phyloP scores from a whole-genome alignment of 2,329 filamentous ascomycete species.

The Neopestalotiopsis rosae region DNA sequence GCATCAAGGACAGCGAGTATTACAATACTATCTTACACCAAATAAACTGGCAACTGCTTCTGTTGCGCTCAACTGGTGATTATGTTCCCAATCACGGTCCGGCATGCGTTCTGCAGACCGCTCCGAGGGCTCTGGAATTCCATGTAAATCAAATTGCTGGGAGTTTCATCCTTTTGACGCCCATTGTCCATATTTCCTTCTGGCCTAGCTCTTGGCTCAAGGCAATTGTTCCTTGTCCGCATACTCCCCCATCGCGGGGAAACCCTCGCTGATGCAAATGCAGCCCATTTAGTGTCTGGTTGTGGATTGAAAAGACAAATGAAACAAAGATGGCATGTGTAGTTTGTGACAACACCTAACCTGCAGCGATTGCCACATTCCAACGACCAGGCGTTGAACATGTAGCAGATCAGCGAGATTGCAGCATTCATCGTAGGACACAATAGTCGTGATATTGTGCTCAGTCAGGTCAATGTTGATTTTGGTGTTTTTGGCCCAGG shows the following conservation, averaged over 20 bases:
- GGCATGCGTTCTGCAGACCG: neutral
- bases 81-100: neutral
- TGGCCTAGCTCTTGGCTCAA: neutral
- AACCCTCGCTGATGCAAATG: conserved; percentile 15
- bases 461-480: neutral
- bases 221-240: neutral
- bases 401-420: neutral
- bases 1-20: neutral
- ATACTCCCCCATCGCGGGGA: neutral
- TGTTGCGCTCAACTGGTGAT: conserved; percentile 2
- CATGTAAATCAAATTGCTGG: conserved; percentile 9
- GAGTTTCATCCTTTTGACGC: conserved; percentile 14
- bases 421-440: neutral
- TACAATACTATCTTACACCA: neutral
- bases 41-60: neutral
- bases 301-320: conserved; percentile 16
- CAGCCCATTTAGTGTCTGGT: neutral
- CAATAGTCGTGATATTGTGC: neutral
- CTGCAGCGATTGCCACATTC: neutral
- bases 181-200: conserved; percentile 20
- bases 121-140: neutral
- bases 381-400: neutral
- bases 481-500: neutral
- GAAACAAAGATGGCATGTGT: conserved; percentile 7
- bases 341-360: neutral